Percentiles rank a stretch among this genome's conserved stretches.
Evolutionary conservation across 495 filamentous ascomycete species (phyloP).

Genomic region (Cryomyces minteri): DNA sequence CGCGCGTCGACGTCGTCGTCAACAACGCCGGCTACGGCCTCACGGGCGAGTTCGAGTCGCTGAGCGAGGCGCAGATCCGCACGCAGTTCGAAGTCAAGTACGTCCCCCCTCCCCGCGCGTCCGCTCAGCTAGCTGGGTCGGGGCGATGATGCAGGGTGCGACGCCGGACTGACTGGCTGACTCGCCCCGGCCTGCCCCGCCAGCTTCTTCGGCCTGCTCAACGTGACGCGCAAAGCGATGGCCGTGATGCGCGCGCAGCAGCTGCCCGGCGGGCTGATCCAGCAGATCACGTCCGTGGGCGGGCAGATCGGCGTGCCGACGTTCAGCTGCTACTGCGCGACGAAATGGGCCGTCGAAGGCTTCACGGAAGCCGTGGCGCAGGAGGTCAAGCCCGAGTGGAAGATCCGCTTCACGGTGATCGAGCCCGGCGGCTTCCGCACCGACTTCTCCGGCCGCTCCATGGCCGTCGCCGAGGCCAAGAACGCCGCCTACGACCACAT

Average conservation of each 20-base stretch:
- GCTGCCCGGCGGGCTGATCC: constrained; percentile 21
- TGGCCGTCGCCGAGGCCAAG: constrained; percentile 21
- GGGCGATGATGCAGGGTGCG: too few species aligned
- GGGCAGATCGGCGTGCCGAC: constrained; percentile 21
- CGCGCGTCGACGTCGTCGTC: constrained; percentile 19
- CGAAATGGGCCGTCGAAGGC: constrained; percentile 24
- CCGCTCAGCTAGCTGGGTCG: too few species aligned
- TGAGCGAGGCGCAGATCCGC: constrained; percentile 16
- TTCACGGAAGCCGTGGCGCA: constrained; percentile 18
- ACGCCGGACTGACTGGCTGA: too few species aligned
- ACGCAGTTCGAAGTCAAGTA: constrained; percentile 20
- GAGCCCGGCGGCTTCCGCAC: constrained; percentile 22
- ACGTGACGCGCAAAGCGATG: constrained; percentile 25
- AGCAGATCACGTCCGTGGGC: constrained; percentile 26
- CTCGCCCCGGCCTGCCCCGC: too few species aligned
- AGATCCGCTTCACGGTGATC: constrained; percentile 18
- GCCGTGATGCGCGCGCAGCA: constrained; percentile 23
- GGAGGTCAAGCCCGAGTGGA: constrained; percentile 22
- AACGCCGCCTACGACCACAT: constrained; percentile 27
- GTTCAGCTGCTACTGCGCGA: constrained; percentile 22
- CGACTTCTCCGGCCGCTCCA: constrained; percentile 17
- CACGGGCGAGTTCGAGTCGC: constrained; percentile 16
- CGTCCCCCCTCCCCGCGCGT: too few species aligned
- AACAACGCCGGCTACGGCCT: constrained; percentile 22
- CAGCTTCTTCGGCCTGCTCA: constrained; percentile 18